Percentiles rank a stretch among this genome's conserved stretches.
Evolutionary conservation across 805 yeast genomes (phyloP).

Genomic region (Lachancea cidri): DNA sequence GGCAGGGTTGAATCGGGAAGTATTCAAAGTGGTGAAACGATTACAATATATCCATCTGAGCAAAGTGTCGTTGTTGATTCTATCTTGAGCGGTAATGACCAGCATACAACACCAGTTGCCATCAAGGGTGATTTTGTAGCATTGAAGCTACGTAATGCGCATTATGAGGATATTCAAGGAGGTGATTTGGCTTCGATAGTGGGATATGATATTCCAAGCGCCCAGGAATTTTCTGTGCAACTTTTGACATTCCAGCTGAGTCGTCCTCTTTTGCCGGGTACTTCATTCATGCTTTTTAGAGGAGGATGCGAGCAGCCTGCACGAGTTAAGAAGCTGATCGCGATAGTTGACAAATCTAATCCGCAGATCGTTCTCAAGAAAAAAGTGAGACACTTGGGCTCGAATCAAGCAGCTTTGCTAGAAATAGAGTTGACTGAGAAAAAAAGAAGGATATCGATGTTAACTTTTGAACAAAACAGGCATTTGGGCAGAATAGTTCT

Average conservation of each 20-base stretch:
- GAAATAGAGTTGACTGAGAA: conserved; percentile 95
- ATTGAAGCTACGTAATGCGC: conserved; percentile 35
- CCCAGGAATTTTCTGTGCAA: conserved; percentile 48
- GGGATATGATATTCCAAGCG: conserved; percentile 42
- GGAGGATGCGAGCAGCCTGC: conserved; percentile 73
- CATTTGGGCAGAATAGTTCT: conserved; percentile 94
- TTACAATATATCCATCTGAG: conserved; percentile 50
- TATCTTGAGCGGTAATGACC: conserved; percentile 23
- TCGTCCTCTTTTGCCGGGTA: conserved; percentile 74
- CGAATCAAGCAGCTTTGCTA: conserved; percentile 93
- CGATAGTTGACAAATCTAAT: conserved; percentile 67
- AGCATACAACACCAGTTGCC: conserved; percentile 31
- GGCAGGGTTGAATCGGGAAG: conserved; percentile 69
- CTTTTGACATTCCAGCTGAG: conserved; percentile 59
- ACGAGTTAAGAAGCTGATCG: conserved; percentile 46
- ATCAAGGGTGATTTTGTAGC: conserved; percentile 52
- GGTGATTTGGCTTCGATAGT: conserved; percentile 62
- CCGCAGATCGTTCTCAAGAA: conserved; percentile 82
- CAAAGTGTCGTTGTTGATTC: conserved; percentile 37
- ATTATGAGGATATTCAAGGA: conserved; percentile 44
- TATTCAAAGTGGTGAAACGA: conserved; percentile 65
- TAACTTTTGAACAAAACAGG: conserved; percentile 78
- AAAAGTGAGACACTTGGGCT: conserved; percentile 90
- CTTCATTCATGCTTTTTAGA: conserved; percentile 71
- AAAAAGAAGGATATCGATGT: conserved; percentile 86